phyloP scores from a whole-genome alignment of 116 monocot genomes.

The Trichopus zeylanicus region DNA sequence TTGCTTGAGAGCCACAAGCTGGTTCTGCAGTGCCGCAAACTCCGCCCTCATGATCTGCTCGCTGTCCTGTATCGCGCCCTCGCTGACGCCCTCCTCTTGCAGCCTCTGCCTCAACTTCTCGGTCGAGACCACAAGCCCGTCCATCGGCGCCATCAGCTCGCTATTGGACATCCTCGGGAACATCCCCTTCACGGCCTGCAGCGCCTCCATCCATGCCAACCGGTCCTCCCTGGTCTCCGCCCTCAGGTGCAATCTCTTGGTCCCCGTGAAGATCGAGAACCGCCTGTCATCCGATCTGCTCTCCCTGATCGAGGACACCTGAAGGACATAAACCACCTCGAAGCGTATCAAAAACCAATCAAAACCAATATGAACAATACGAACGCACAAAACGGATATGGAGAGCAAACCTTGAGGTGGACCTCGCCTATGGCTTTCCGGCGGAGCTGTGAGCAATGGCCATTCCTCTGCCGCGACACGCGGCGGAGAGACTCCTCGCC shows the following conservation, averaged over 20 bases:
- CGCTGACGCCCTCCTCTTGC: slow-evolving; percentile 57
- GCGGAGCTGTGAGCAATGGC: slow-evolving; percentile 5
- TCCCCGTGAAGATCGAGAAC: slow-evolving; percentile 90
- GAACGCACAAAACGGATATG: neutral
- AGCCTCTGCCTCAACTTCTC: slow-evolving; percentile 66
- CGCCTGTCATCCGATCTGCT: slow-evolving; percentile 78
- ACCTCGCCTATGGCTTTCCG: slow-evolving; percentile 84
- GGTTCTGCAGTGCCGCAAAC: slow-evolving; percentile 64
- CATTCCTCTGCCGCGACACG: slow-evolving; percentile 30
- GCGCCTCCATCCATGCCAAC: slow-evolving; percentile 60
- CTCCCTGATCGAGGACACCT: slow-evolving; percentile 58
- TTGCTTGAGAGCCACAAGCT: slow-evolving; percentile 68
- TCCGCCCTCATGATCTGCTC: slow-evolving; percentile 79
- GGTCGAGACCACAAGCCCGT: slow-evolving; percentile 42
- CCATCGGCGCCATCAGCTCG: slow-evolving; percentile 70
- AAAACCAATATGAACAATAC: slow-evolving; percentile 2
- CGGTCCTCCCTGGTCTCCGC: slow-evolving; percentile 85
- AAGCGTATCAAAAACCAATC: slow-evolving; percentile 1
- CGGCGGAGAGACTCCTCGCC: slow-evolving; percentile 78
- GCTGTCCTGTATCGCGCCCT: slow-evolving; percentile 49
- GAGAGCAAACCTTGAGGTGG: slow-evolving; percentile 42
- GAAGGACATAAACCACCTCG: too few relatives aligned
- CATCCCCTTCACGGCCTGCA: slow-evolving; percentile 86
- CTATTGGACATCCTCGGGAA: slow-evolving; percentile 79
- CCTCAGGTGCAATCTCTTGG: slow-evolving; percentile 71